Conservation (phyloP, 805 yeast species). For the Cyberlindnera misumaiensis region DNA sequence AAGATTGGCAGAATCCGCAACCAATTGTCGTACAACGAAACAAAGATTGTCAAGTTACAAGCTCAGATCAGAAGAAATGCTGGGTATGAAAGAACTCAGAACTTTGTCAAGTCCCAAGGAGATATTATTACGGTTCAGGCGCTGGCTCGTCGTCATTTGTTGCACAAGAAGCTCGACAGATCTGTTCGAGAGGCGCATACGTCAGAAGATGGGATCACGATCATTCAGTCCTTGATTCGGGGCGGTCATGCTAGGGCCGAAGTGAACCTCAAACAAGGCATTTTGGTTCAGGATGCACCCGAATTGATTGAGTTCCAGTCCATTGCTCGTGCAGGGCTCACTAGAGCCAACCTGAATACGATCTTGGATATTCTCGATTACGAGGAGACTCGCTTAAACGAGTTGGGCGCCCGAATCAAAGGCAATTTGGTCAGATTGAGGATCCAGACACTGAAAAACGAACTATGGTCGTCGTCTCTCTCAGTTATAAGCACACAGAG, state of each 20-base stretch:
- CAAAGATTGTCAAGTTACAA: constrained; percentile 14
- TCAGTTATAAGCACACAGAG: constrained; percentile 46
- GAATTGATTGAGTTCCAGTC: constrained; percentile 46
- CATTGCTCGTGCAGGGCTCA: constrained; percentile 37
- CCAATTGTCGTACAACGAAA: constrained; percentile 12
- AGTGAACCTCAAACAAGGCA: not conserved
- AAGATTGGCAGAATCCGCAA: constrained; percentile 10
- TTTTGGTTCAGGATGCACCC: constrained; percentile 1
- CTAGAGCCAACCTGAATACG: constrained; percentile 22
- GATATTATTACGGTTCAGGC: constrained; percentile 30
- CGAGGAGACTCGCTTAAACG: constrained; percentile 19
- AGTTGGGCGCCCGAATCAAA: constrained; percentile 33
- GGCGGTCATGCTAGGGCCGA: constrained; percentile 15
- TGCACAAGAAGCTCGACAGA: constrained; percentile 17
- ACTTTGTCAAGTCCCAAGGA: constrained; percentile 5
- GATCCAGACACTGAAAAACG: constrained; percentile 5
- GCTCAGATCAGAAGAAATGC: constrained; percentile 12
- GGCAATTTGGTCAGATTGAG: constrained; percentile 30
- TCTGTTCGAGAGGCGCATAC: constrained; percentile 18
- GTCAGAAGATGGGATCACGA: constrained; percentile 22
- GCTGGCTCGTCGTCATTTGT: constrained; percentile 27
- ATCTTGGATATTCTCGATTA: constrained; percentile 21
- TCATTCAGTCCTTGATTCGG: constrained; percentile 35
- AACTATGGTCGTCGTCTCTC: not conserved
- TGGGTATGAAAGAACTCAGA: constrained; percentile 1